Evolutionary conservation across 352 stramenopile genomes (phyloP), one percentile per base, ranked within the genome.

Genomic region (Globisporangium mamillatum): DNA sequence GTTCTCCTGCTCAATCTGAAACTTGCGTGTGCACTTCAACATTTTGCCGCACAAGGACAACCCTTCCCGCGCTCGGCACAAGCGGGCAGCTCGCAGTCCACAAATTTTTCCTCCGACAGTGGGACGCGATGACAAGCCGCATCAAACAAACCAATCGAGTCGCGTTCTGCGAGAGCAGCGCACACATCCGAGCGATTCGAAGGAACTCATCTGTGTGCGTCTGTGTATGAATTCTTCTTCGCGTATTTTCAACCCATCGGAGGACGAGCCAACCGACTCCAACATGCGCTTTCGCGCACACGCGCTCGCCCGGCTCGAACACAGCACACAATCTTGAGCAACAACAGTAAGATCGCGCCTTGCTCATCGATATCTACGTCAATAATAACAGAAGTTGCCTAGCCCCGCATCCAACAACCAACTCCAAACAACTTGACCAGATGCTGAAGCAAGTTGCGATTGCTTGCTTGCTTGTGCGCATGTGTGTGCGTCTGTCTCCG

Each of bases 81-180:
- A 20, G 52, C 48, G 20, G 48, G 46, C 46, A 41, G 36, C 50
- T 58, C 44, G 6, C 29, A 62, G 46, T 8, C 65, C 65, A 70
- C 65, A 65, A 50, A 22, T 56, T 61, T 54, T 57, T 44, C 29
- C 44, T 41, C 29, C 25, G 25, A 70, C 29, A 70, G 65, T 70
- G 57, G 65, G 58, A 69, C 27, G 38, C 4, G 2, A 52, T 54
- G 36, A 56, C 63, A 62, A 68, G 20, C 55, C 27, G 54, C 54
- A 10, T 60, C 54, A 60, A 60, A 24, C 25, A 59, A 59, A 59
- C 44, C 44, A 52, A 52, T 52, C 18, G 44, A 22, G 22, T n/a
- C 44, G 44, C 44, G n/a, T 48, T n/a, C 41, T 22, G 18, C 44
- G 7, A 52, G 44, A 36, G 14, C n/a, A 60, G 22, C 52, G 22